These are phyloP conservation scores for Diaporthe longicolla DNA, from an alignment of 2,329 filamentous ascomycete genomes.

Conservation along the genomic window DNA sequence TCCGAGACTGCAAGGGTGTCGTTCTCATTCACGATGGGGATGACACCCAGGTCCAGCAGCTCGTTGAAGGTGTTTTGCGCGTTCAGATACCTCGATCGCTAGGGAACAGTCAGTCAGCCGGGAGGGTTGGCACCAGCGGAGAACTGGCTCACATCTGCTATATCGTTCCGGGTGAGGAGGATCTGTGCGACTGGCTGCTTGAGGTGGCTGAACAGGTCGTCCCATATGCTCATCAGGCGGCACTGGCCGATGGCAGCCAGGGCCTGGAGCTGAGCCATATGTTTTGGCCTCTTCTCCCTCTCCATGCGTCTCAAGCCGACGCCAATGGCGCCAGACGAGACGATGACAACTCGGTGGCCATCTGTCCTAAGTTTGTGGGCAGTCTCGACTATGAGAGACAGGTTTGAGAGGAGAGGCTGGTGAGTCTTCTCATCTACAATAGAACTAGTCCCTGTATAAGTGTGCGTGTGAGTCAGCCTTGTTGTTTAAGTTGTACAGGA, in stretches of 20 bases:
- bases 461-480: slow-evolving; percentile 35
- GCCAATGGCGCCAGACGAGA: slow-evolving; percentile 96
- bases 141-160: slow-evolving; percentile 80
- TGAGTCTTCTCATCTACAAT: slow-evolving; percentile 97
- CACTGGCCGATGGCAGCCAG: slow-evolving; percentile 97
- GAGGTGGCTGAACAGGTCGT: slow-evolving; percentile 89
- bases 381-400: slow-evolving; percentile 95
- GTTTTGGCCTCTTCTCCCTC: slow-evolving; percentile 87
- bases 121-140: not conserved
- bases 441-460: slow-evolving; percentile 87
- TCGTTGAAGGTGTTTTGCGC: slow-evolving; percentile 95
- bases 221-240: slow-evolving; percentile 94
- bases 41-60: slow-evolving; percentile 92
- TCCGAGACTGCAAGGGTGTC: slow-evolving; percentile 96
- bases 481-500: not conserved
- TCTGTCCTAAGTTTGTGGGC: slow-evolving; percentile 88
- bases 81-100: slow-evolving; percentile 94
- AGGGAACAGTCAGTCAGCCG: slow-evolving; percentile 42
- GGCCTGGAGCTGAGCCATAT: slow-evolving; percentile 90
- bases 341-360: slow-evolving; percentile 94
- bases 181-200: slow-evolving; percentile 95
- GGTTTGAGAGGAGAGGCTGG: slow-evolving; percentile 90
- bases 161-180: slow-evolving; percentile 93
- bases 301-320: slow-evolving; percentile 94
- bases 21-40: slow-evolving; percentile 99